These are phyloP conservation scores for Vitis hybrid DNA, from an alignment of 177 flowering plant genomes.

Conservation along the genomic window DNA sequence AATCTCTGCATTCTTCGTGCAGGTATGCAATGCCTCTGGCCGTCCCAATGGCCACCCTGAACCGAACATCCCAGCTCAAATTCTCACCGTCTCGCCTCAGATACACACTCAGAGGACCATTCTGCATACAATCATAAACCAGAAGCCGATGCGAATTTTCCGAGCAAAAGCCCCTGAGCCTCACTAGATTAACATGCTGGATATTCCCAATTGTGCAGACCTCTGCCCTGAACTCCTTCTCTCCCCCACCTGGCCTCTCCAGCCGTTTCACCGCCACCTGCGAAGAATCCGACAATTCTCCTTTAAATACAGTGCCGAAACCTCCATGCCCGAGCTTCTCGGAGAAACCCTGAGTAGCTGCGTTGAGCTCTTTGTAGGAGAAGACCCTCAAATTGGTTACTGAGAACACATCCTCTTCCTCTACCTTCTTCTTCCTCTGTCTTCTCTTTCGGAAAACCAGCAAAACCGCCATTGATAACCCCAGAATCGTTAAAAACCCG, in stretches of 20 bases:
- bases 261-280: slow-evolving; percentile 79
- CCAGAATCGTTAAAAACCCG: slow-evolving; percentile 28
- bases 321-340: slow-evolving; percentile 94
- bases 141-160: slow-evolving; percentile 67
- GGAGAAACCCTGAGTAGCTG: slow-evolving; percentile 63
- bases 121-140: slow-evolving; percentile 82
- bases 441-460: slow-evolving; percentile 26
- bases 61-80: slow-evolving; percentile 78
- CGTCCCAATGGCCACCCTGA: slow-evolving; percentile 73
- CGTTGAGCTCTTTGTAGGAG: slow-evolving; percentile 70
- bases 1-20: slow-evolving; percentile 78
- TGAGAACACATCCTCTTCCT: slow-evolving; percentile 37
- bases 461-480: slow-evolving; percentile 16
- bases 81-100: slow-evolving; percentile 41
- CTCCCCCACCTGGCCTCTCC: slow-evolving; percentile 76
- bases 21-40: slow-evolving; percentile 79
- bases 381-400: slow-evolving; percentile 62
- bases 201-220: slow-evolving; percentile 87
- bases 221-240: slow-evolving; percentile 86
- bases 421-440: slow-evolving; percentile 25
- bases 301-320: slow-evolving; percentile 78
- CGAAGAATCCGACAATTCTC: slow-evolving; percentile 50
- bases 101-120: slow-evolving; percentile 71
- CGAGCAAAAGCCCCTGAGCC: slow-evolving; percentile 82
- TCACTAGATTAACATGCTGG: slow-evolving; percentile 85